Conservation (phyloP, 371 early-diverging fungal species). For the Apophysomyces ossiformis region DNA sequence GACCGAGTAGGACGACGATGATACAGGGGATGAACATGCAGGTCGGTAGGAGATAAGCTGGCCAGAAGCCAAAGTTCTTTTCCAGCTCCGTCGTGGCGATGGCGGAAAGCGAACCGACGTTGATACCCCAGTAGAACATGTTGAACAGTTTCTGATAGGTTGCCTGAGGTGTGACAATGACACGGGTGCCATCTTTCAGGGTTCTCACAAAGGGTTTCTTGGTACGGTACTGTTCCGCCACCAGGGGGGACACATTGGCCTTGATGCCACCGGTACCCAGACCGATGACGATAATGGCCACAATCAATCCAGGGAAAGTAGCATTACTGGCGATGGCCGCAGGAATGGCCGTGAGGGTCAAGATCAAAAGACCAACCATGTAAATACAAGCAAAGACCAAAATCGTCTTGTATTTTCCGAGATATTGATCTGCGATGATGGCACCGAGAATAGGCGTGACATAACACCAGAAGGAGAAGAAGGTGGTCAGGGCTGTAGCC, state of each 20-base stretch:
- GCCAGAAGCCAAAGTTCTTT: conserved; percentile 61
- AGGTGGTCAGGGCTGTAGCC: conserved; percentile 74
- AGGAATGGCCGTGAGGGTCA: conserved; percentile 67
- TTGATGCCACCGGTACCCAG: conserved; percentile 60
- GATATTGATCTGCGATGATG: conserved; percentile 78
- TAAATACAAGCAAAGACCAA: conserved; percentile 70
- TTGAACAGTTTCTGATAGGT: conserved; percentile 38
- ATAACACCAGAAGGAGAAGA: conserved; percentile 84
- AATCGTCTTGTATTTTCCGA: conserved; percentile 87
- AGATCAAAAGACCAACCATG: conserved; percentile 69
- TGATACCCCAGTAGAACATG: conserved; percentile 37
- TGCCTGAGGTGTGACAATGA: conserved; percentile 32
- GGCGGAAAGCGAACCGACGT: conserved; percentile 70
- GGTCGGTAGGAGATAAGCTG: conserved; percentile 74
- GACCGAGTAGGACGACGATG: conserved; percentile 59
- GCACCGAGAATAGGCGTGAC: conserved; percentile 84
- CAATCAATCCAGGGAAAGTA: conserved; percentile 68
- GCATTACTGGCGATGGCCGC: conserved; percentile 56
- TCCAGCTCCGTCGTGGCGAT: conserved; percentile 62
- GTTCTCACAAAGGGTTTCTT: conserved; percentile 38
- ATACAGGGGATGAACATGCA: conserved; percentile 71
- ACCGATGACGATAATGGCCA: conserved; percentile 75
- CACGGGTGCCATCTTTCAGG: conserved; percentile 28
- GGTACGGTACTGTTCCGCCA: conserved; percentile 50
- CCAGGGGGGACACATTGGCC: conserved; percentile 50